Conservation (phyloP, 371 early-diverging fungal species). For the Haplosporangium sp. region DNA sequence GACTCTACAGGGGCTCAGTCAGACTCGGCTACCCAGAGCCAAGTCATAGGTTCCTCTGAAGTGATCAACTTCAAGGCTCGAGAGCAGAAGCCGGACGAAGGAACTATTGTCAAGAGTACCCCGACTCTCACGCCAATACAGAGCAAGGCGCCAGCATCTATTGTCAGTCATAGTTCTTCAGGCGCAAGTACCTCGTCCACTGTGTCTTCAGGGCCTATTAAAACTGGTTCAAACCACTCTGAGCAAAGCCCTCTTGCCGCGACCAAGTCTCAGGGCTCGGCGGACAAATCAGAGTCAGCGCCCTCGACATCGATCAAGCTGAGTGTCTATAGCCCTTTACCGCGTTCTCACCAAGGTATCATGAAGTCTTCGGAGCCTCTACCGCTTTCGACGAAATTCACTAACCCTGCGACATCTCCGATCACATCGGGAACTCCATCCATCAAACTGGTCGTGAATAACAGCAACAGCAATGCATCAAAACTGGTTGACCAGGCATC, state of each 20-base stretch:
- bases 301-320: constrained; percentile 12
- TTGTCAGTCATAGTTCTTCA: no score
- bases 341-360: no score
- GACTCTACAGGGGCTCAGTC: not conserved
- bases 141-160: not conserved
- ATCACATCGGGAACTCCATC: not conserved
- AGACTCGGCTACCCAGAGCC: not conserved
- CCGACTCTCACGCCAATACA: not conserved
- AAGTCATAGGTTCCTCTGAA: not conserved
- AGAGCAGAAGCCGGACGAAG: not conserved
- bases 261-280: not conserved
- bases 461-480: no score
- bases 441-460: no score
- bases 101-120: not conserved
- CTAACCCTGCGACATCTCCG: not conserved
- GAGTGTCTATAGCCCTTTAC: constrained; percentile 12
- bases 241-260: not conserved
- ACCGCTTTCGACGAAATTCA: constrained; percentile 9
- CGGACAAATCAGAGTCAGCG: not conserved
- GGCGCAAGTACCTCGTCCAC: not conserved
- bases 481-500: no score
- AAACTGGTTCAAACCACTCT: not conserved
- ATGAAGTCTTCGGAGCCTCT: not conserved
- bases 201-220: not conserved
- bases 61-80: not conserved